A percentile compares a stretch with the other conserved stretches of the same genome.
These are phyloP conservation scores for Pseudodiploospora longispora DNA, from an alignment of 2,329 filamentous ascomycete genomes.

Conservation along the genomic window DNA sequence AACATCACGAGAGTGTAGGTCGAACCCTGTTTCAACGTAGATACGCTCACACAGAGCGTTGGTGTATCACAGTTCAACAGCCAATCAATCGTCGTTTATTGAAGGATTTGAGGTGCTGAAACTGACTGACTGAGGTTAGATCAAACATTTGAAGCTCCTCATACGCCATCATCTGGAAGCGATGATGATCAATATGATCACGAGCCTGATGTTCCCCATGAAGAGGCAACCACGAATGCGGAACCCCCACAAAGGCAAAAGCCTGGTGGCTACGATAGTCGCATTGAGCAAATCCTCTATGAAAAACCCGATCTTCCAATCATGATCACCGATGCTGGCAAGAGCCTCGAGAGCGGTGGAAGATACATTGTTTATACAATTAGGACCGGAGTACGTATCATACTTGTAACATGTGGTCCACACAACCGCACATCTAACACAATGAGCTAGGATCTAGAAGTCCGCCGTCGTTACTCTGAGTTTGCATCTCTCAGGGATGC, in stretches of 20 bases:
- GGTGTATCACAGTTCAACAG: too few relatives aligned
- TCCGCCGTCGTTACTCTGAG: constrained; percentile 90
- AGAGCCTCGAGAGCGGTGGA: constrained; percentile 85
- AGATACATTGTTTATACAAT: constrained; percentile 98
- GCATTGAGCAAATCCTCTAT: constrained; percentile 95
- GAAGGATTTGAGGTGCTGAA: too few relatives aligned
- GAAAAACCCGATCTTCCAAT: constrained; percentile 88
- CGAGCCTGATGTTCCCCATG: constrained; percentile 32
- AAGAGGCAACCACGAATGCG: constrained; percentile 35
- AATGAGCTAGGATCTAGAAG: constrained; percentile 71
- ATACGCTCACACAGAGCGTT: too few relatives aligned
- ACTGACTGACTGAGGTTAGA: constrained; percentile 14
- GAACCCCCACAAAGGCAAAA: constrained; percentile 52
- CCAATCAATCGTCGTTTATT: too few relatives aligned
- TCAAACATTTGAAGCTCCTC: constrained; percentile 52
- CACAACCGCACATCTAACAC: constrained; percentile 1
- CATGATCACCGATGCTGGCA: constrained; percentile 87
- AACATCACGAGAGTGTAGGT: constrained; percentile 48
- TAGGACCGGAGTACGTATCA: constrained; percentile 71
- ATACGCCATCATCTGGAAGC: constrained; percentile 64
- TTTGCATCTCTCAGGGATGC: constrained; percentile 87
- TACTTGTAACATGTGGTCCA: neutral
- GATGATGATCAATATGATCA: constrained; percentile 48
- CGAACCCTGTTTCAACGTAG: constrained; percentile 2
- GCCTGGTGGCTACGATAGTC: constrained; percentile 85